Evolutionary conservation across 192 early-diverging fungal genomes (phyloP).

Genomic region (Backusella macrospora): DNA sequence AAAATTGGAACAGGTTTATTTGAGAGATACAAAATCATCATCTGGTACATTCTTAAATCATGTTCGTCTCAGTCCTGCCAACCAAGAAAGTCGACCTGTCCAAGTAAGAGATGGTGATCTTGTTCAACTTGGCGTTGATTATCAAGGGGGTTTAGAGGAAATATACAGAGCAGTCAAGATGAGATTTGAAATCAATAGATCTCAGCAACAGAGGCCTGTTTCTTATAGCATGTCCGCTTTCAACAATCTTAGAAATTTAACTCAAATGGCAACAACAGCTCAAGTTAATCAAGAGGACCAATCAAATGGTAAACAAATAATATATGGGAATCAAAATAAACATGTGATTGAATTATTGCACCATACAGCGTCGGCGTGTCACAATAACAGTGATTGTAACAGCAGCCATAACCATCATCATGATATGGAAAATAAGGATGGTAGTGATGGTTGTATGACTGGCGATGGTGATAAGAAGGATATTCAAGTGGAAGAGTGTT

Average conservation of each 20-base stretch:
- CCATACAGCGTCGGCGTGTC: neutral
- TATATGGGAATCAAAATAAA: constrained; percentile 13
- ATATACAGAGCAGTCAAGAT: constrained; percentile 88
- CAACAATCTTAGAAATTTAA: constrained; percentile 38
- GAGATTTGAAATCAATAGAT: constrained; percentile 63
- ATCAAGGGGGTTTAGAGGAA: constrained; percentile 81
- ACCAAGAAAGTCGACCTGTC: constrained; percentile 73
- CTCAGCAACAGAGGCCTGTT: constrained; percentile 49
- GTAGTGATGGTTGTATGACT: neutral
- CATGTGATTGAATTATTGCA: constrained; percentile 11
- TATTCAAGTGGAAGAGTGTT: constrained; percentile 63
- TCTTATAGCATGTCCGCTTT: constrained; percentile 54
- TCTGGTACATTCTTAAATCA: constrained; percentile 93
- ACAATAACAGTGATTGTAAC: neutral
- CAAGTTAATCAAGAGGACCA: constrained; percentile 7
- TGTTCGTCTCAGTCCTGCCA: constrained; percentile 78
- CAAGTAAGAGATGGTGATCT: constrained; percentile 81
- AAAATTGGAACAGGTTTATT: constrained; percentile 57
- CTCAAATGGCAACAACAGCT: constrained; percentile 14
- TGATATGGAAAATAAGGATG: neutral
- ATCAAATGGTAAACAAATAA: constrained; percentile 12
- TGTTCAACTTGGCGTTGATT: constrained; percentile 88
- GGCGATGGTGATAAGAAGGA: neutral
- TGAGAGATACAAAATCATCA: constrained; percentile 85
- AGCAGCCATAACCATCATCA: neutral